Conservation (phyloP, 2,329 filamentous ascomycete species). For the Sporothrix brasiliensis region DNA sequence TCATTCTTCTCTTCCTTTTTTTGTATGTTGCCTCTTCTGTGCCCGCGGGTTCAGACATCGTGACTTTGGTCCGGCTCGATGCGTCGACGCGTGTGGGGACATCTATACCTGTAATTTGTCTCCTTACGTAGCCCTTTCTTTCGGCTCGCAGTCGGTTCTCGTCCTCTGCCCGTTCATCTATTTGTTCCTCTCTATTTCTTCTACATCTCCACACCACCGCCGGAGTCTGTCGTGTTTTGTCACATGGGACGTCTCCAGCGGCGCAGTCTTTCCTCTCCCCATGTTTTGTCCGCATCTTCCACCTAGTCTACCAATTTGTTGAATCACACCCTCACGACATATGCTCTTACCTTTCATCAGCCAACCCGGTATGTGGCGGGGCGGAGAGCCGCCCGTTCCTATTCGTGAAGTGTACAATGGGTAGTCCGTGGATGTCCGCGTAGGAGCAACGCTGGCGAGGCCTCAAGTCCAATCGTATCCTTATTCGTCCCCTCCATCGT, state of each 20-base stretch:
- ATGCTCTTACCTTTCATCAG: too few relatives aligned
- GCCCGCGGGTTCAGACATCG: background rate
- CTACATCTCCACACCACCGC: background rate
- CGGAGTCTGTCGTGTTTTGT: background rate
- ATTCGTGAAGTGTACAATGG: background rate
- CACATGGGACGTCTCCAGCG: background rate
- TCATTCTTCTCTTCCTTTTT: background rate
- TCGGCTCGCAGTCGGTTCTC: too few relatives aligned
- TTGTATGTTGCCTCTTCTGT: background rate
- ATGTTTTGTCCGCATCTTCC: background rate
- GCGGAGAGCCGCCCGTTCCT: background rate
- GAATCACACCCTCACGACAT: background rate
- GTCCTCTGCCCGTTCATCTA: background rate
- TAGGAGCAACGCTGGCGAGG: background rate
- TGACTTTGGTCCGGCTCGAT: background rate
- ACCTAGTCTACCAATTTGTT: background rate
- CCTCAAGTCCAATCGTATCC: too few relatives aligned
- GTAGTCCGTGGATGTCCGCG: background rate
- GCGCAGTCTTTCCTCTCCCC: background rate
- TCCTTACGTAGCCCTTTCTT: background rate
- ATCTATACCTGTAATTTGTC: background rate
- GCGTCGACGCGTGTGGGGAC: background rate
- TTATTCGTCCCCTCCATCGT: background rate
- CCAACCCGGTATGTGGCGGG: conserved; percentile 27
- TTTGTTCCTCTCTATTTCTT: background rate